These are phyloP conservation scores for Exophiala sideris DNA, from an alignment of 2,329 filamentous ascomycete species.

Conservation along the genomic window DNA sequence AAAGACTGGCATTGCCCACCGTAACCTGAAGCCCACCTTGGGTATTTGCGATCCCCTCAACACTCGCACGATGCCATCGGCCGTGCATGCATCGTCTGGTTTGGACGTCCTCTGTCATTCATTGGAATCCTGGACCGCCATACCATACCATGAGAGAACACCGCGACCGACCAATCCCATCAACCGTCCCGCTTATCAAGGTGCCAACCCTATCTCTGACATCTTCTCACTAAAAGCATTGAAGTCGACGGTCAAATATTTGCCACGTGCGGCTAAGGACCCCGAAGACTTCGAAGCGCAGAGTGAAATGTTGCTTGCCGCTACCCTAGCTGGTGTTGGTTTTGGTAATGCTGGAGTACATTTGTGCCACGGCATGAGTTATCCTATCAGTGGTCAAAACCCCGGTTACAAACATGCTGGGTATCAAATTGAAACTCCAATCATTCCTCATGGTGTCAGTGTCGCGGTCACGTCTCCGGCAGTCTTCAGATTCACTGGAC, in stretches of 20 bases:
- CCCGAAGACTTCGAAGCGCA: constrained; percentile 92
- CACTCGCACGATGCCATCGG: constrained; percentile 91
- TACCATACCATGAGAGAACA: constrained; percentile 82
- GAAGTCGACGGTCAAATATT: constrained; percentile 80
- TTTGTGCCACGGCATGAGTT: constrained; percentile 87
- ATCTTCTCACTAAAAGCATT: constrained; percentile 92
- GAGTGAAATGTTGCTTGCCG: constrained; percentile 89
- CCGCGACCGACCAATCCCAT: constrained; percentile 88
- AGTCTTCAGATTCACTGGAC: constrained; percentile 87
- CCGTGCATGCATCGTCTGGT: constrained; percentile 86
- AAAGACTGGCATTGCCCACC: constrained; percentile 94
- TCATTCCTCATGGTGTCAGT: constrained; percentile 94
- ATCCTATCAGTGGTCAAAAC: constrained; percentile 94
- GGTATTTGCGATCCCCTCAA: constrained; percentile 86
- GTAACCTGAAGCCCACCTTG: constrained; percentile 90
- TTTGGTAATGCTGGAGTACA: constrained; percentile 98
- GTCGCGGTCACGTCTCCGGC: constrained; percentile 91
- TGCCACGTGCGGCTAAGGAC: constrained; percentile 80
- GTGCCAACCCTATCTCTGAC: constrained; percentile 94
- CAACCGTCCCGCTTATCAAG: constrained; percentile 88
- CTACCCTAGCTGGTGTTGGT: constrained; percentile 89
- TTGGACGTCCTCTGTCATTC: constrained; percentile 94
- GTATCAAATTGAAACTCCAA: constrained; percentile 71
- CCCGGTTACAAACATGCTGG: constrained; percentile 83
- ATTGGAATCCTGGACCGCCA: constrained; percentile 95